These are phyloP conservation scores for Candida nonsorbophila DNA, from an alignment of 805 yeast species.

Conservation along the genomic window DNA sequence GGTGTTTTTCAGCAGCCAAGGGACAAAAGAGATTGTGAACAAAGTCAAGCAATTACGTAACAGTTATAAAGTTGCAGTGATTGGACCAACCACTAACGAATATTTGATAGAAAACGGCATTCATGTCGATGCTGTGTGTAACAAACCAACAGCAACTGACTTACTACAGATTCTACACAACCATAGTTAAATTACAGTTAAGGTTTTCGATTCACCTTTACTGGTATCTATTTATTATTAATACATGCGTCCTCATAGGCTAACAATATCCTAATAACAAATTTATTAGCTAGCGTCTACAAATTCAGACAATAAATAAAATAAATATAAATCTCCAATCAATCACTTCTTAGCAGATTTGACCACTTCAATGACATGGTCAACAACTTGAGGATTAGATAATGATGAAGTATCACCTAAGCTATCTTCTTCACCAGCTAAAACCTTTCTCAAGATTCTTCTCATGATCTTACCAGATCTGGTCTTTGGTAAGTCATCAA, in stretches of 20 bases:
- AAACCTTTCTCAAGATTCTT: conserved; percentile 90
- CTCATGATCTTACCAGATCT: conserved; percentile 99
- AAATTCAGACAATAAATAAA: conserved; percentile 1
- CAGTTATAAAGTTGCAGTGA: conserved; percentile 58
- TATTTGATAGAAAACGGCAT: conserved; percentile 52
- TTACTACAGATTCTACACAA: too few species aligned
- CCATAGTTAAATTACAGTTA: neutral
- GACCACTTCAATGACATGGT: conserved; percentile 66
- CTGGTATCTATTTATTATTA: neutral
- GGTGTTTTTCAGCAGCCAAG: conserved; percentile 89
- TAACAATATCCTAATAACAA: too few species aligned
- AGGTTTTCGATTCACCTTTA: neutral
- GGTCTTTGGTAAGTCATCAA: conserved; percentile 94
- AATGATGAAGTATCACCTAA: conserved; percentile 90
- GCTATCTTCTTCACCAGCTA: conserved; percentile 87
- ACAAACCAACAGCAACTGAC: conserved; percentile 65
- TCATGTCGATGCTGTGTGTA: conserved; percentile 57
- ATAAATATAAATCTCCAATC: neutral
- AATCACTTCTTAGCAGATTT: conserved; percentile 22
- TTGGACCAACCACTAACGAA: conserved; percentile 86
- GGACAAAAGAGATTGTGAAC: conserved; percentile 59
- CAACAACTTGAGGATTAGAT: conserved; percentile 82
- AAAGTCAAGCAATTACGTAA: conserved; percentile 16
- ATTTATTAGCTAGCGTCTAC: too few species aligned
- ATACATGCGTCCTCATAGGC: too few species aligned